A percentile compares a stretch with the other conserved stretches of the same genome.
phyloP scores from a whole-genome alignment of 2,329 filamentous ascomycete species.

The Dothideomycetes sp. region DNA sequence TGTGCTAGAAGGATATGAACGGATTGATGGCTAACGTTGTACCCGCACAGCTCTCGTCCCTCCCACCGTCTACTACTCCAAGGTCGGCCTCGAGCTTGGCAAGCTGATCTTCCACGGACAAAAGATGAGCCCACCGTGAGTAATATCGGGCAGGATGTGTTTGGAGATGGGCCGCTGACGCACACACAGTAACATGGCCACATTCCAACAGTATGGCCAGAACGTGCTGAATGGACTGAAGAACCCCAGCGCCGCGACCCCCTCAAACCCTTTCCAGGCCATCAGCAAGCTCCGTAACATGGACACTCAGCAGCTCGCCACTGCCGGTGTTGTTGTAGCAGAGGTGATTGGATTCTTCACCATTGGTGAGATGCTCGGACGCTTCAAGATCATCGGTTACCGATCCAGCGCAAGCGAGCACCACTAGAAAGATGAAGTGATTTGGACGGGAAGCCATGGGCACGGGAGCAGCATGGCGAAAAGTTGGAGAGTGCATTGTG shows the following conservation, averaged over 20 bases:
- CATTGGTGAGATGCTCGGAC: conserved; percentile 90
- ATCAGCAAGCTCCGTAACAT: conserved; percentile 56
- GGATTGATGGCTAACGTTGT: no score
- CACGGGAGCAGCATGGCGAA: no score
- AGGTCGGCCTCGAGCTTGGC: conserved; percentile 74
- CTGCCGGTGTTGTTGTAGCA: conserved; percentile 67
- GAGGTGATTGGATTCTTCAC: conserved; percentile 96
- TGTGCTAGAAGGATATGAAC: no score
- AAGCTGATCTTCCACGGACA: conserved; percentile 81
- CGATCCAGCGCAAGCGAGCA: conserved; percentile 16
- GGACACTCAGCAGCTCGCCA: conserved; percentile 57
- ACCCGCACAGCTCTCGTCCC: conserved; percentile 78
- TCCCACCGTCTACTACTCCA: conserved; percentile 81
- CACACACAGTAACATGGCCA: conserved; percentile 51
- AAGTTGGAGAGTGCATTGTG: no score
- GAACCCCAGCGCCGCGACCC: conserved; percentile 49
- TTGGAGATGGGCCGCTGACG: conserved; percentile 9
- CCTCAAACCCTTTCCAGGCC: conserved; percentile 42
- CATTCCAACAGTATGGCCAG: conserved; percentile 81
- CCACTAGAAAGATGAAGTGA: conserved; percentile 7
- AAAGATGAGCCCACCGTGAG: conserved; percentile 94
- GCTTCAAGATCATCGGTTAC: conserved; percentile 93
- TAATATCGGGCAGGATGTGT: conserved; percentile 15
- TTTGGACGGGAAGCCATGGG: no score
- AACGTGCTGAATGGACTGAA: conserved; percentile 58